Base-by-base conservation (phyloP, 192 early-diverging fungal species). In the Backusella parvicylindrica region DNA sequence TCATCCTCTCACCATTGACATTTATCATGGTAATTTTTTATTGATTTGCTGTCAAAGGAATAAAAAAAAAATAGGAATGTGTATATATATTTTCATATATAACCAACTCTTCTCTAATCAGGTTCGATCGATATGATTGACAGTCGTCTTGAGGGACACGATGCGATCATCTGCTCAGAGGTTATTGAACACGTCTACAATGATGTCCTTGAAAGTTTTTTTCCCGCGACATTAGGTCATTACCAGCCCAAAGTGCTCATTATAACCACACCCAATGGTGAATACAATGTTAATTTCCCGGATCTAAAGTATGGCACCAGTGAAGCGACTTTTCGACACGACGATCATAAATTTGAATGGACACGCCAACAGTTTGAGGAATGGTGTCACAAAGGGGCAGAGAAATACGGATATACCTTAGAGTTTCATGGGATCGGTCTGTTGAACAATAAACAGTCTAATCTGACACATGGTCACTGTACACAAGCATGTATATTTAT, bases 331-430 rank as follows among this genome's bases (percentile, higher is more conserved):
- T 88, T 95, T 63, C 86, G 97, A 36, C 89, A 97, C 76, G 86
- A 85, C 40, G 97, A 98, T 81, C 97, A 98, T 82, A 90, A 90
- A 65, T 98, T 97, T 81, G 97, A 98, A 84, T 98, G 97, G 97
- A 96, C 95, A n/a, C 86, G 95, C 11, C 76, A 74, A 23, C 89
- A 96, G 77, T 98, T 98, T 80, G 70, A 91, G 71, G 37, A 73
- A 0, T 98, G 96, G 95, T 86, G 90, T 15, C 53, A 68, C 1
- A 11, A 33, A 1, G 86, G 84, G 1, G 93, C 93, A 0, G 13
- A 49, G 3, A 36, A 84, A 35, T 95, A 90, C 69, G 89, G 87
- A 2, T 97, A 97, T 77, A 40, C 47, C 16, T 87, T 91, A 26
- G 76, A 81, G 13, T 93, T 89, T 73, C 77, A 83, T 37, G 93